A percentile compares a stretch with the other conserved stretches of the same genome.
phyloP scores from a whole-genome alignment of 352 stramenopile genomes.

The Phytophthora tentaculata region DNA sequence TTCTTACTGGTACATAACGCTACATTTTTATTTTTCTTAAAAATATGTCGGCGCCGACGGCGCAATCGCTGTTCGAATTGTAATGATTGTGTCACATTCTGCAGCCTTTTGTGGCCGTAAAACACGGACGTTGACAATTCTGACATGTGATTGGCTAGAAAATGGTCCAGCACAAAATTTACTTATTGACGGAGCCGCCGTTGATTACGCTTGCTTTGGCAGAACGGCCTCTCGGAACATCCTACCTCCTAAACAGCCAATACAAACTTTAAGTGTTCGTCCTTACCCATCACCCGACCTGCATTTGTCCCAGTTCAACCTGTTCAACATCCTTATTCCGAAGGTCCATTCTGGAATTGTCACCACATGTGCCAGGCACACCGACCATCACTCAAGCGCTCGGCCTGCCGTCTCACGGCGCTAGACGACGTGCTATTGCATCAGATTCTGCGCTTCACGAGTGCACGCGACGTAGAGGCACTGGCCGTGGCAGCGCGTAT shows the following conservation, averaged over 20 bases:
- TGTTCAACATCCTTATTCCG: slow-evolving; percentile 15
- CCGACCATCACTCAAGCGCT: slow-evolving; percentile 23
- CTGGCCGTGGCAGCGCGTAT: slow-evolving; percentile 47
- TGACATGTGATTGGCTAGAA: not conserved
- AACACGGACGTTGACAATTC: not conserved
- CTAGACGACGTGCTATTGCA: slow-evolving; percentile 64
- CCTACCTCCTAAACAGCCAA: not conserved
- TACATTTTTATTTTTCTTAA: too few relatives aligned
- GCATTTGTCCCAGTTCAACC: slow-evolving; percentile 22
- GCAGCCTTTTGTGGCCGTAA: not conserved
- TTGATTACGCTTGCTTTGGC: slow-evolving; percentile 5
- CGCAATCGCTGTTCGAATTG: not conserved
- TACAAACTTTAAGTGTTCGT: slow-evolving; percentile 5
- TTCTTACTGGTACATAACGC: too few relatives aligned
- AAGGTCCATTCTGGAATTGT: slow-evolving; percentile 29
- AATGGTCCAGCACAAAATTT: not conserved
- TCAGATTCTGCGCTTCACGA: slow-evolving; percentile 44
- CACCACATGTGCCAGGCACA: slow-evolving; percentile 25
- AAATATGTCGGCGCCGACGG: not conserved
- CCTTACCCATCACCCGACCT: slow-evolving; percentile 21
- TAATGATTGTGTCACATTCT: not conserved
- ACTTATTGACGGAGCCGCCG: not conserved
- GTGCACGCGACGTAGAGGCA: slow-evolving; percentile 60
- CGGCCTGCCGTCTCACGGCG: slow-evolving; percentile 25
- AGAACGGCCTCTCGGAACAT: slow-evolving; percentile 5